A percentile compares a stretch with the other conserved stretches of the same genome.
phyloP scores from a whole-genome alignment of 768 basidiomycete genomes.

The Mycena polygramma region DNA sequence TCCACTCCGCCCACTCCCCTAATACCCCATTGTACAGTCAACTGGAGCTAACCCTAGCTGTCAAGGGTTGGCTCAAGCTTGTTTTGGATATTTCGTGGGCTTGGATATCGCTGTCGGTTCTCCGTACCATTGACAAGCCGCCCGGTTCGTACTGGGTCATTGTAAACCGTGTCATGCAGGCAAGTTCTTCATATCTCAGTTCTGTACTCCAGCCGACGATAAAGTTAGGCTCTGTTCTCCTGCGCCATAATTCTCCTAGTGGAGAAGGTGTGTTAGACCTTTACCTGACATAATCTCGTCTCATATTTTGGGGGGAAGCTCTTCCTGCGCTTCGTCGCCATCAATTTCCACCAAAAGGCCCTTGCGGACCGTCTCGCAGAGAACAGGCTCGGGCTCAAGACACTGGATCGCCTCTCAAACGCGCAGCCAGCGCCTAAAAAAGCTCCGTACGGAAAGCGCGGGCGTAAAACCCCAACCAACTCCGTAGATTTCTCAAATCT shows the following conservation, averaged over 20 bases:
- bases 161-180: constrained; percentile 81
- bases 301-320: constrained; percentile 41
- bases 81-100: constrained; percentile 75
- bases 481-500: constrained; percentile 54
- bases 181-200: constrained; percentile 39
- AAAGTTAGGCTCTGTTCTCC: constrained; percentile 57
- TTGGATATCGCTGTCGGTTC: constrained; percentile 80
- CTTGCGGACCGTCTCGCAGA: constrained; percentile 80
- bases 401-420: constrained; percentile 79
- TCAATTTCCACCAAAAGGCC: constrained; percentile 84
- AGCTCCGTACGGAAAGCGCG: constrained; percentile 57
- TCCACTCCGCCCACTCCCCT: no score
- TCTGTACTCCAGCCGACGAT: constrained; percentile 21
- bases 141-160: constrained; percentile 76
- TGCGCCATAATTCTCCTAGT: constrained; percentile 57
- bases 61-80: constrained; percentile 80
- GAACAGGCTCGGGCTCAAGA: constrained; percentile 77
- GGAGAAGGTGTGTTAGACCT: constrained; percentile 47
- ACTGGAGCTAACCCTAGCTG: constrained; percentile 78
- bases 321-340: constrained; percentile 81
- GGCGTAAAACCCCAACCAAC: constrained; percentile 56
- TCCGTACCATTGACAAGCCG: constrained; percentile 69
- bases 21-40: constrained; percentile 44
- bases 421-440: constrained; percentile 64
- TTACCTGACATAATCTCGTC: background rate